These are phyloP conservation scores for Macaranga tanarius DNA, from an alignment of 441 rosid genomes.

Conservation along the genomic window DNA sequence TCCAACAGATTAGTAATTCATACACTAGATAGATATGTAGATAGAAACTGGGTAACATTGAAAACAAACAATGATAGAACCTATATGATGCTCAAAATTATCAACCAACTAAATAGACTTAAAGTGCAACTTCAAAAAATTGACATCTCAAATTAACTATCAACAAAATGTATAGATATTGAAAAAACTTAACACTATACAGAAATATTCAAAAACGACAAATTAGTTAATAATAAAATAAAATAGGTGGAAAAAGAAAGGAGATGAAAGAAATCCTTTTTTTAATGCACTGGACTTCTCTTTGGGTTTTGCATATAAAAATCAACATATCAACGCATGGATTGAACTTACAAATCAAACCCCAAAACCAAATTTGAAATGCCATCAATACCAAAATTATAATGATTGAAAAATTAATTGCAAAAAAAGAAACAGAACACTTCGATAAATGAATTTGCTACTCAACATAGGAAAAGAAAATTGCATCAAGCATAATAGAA, in stretches of 20 bases:
- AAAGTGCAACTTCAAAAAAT: neutral
- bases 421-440: neutral
- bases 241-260: neutral
- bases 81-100: neutral
- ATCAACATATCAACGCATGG: neutral
- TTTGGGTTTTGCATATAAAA: no score
- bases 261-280: neutral
- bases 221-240: neutral
- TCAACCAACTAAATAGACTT: neutral
- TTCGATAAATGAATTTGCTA: neutral
- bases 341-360: neutral
- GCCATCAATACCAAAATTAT: neutral
- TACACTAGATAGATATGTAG: neutral
- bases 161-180: neutral
- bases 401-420: neutral
- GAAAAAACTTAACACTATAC: neutral
- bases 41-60: neutral
- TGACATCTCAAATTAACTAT: slow-evolving; percentile 1
- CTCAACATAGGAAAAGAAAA: neutral
- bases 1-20: neutral
- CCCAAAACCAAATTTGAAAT: neutral
- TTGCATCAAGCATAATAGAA: slow-evolving; percentile 2
- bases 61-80: neutral
- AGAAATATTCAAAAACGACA: neutral
- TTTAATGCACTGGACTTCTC: neutral